These are phyloP conservation scores for Whalleya microplaca DNA, from an alignment of 2,329 filamentous ascomycete species.

Conservation along the genomic window DNA sequence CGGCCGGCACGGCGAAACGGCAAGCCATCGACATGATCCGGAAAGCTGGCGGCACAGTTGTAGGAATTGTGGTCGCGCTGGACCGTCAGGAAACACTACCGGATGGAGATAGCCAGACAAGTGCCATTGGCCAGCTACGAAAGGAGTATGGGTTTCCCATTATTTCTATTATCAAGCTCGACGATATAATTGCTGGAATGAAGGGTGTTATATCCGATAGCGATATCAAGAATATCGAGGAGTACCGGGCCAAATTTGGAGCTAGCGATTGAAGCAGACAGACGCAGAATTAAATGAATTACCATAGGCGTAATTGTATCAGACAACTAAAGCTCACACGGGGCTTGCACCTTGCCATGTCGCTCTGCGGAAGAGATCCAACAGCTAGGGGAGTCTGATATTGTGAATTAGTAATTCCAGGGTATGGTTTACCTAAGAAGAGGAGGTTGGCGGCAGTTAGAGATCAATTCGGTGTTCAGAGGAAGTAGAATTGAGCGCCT, in stretches of 20 bases:
- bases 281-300: neutral
- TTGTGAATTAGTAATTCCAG: too few species aligned
- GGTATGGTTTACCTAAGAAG: neutral
- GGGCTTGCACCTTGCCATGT: too few species aligned
- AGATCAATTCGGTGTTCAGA: too few species aligned
- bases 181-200: slow-evolving; percentile 78
- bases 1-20: slow-evolving; percentile 89
- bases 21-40: slow-evolving; percentile 91
- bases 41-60: slow-evolving; percentile 80
- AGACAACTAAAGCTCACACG: too few species aligned
- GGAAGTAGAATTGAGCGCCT: neutral
- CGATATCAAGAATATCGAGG: slow-evolving; percentile 70
- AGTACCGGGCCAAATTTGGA: slow-evolving; percentile 71
- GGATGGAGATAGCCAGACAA: slow-evolving; percentile 66
- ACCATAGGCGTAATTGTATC: too few species aligned
- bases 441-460: too few species aligned
- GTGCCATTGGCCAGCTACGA: slow-evolving; percentile 83
- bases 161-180: slow-evolving; percentile 78
- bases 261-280: slow-evolving; percentile 53
- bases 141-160: slow-evolving; percentile 85
- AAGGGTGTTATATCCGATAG: slow-evolving; percentile 63
- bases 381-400: too few species aligned
- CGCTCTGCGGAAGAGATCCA: too few species aligned
- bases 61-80: slow-evolving; percentile 85
- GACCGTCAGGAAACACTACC: slow-evolving; percentile 86